Base-by-base conservation (phyloP, 2,329 filamentous ascomycete genomes). In the Zymoseptoria ardabiliae region DNA sequence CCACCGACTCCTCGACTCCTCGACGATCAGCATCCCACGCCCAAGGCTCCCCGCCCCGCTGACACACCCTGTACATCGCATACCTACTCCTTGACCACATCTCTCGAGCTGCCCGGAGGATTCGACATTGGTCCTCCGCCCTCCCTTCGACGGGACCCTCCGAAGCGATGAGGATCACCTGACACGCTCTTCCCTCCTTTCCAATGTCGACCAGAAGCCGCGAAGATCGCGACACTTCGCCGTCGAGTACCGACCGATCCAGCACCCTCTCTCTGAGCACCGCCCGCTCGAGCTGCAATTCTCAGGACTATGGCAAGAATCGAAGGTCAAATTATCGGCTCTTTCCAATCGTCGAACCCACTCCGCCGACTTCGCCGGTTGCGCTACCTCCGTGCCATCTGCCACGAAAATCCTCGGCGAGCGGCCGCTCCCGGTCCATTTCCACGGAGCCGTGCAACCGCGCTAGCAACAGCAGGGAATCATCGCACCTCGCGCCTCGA, bases 311-410 rank as follows among this genome's bases (percentile, higher is more conserved):
- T 17, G 59, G 57, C 54, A 57, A 53, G 20, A 3, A 28, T 28
- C 62, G 61, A 53, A 59, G 55, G 54, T 55, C 58, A 48, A 62
- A 62, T 35, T 70, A 70, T 59, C 64, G 68, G 49, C 58, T 70
- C 10, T 70, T 70, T 55, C 68, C 68, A 2, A 61, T 59, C 50
- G 66, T 69, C 53, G 68, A 67, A 41, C 61, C 66, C 17, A 69
- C 65, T 19, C 68, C 66, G 51, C 64, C 66, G 41, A 58, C 61
- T 11, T 66, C 65, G 17, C 68, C 68, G 21, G 63, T 64, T 6
- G 58, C 61, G 30, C 59, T 64, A 22, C 50, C 11, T 51, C 50
- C 9, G 5, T 23, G 22, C 22, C 50, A 53, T 25, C 60, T 61
- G 57, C 48, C 62, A 48, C 20, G 51, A 28, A 53, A 23, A 17